Base-by-base conservation (phyloP, 768 basidiomycete species). In the Suillus cothurnatus region DNA sequence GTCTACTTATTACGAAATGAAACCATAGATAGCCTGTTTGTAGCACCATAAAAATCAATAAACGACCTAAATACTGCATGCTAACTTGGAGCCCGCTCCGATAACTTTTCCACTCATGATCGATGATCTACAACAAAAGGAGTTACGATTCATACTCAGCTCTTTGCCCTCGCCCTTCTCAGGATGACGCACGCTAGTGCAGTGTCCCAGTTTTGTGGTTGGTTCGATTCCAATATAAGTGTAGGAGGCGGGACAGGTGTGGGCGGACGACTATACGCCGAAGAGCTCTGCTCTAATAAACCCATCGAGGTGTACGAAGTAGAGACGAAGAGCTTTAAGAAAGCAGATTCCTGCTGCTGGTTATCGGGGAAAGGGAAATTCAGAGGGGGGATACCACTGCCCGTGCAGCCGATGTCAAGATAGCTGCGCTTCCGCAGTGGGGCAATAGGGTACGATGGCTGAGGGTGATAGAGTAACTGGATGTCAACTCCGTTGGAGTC, bases 301-400 rank as follows among this genome's bases (percentile, higher is more conserved):
- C 77, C 77, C 76, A 88, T 77, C 8, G 82, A 77, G 11, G 83
- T 81, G 57, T 82, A 85, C 5, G 72, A 76, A 3, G 85, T 84
- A 14, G 85, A 85, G 5, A 88, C 79, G 70, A 88, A 87, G 7
- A 88, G 70, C 66, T 89, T 88, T 66, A 88, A 71, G 71, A 86
- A 87, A 12, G 83, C 85, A 0, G 80, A 81, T 38, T 83, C 81
- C 39, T 77, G 74, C 41, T 78, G 71, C 31, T 75, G 74, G 39
- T 76, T 71, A 12, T 80, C 77, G 11, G 73, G 68, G 9, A 83
- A 75, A 2, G 78, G 72, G 65, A 86, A 84, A 43, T 81, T 77
- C n/a, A 83, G 72, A 3, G 85, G 82, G 6, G 52, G 55, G 15
- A 74, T 38, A 9, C 81, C 83, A 19, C 76, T 76, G 53, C 72